Evolutionary conservation across 106 monocot species (phyloP), one percentile per base, ranked within the genome.

Genomic region (Apostasia ramifera): DNA sequence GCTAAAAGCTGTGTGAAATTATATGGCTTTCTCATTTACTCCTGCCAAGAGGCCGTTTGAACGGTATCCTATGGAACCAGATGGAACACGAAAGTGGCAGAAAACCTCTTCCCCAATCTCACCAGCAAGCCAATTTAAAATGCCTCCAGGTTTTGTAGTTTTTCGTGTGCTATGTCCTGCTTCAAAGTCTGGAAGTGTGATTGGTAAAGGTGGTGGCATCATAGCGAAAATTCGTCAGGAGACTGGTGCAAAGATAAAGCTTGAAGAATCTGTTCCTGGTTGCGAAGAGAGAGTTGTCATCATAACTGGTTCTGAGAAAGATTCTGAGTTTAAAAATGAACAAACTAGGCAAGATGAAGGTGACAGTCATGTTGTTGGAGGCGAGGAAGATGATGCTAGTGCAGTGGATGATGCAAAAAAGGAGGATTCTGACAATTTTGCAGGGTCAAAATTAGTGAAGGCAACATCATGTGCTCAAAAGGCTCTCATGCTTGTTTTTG

Each of bases 141-240:
- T 57, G 41, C 38, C 74, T 14, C 63, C 72, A 12, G 82, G 89
- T 8, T 61, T 76, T 72, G 46, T 77, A 61, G 66, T 84, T 14
- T 86, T 89, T 59, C 88, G 89, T 3, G 42, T 97, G 13, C 86
- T 97, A 61, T 97, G 89, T 53, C 97, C 84, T 57, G 44, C 77
- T 62, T 83, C 97, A 1, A 86, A 92, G 59, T 83, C 81, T 74
- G 97, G 92, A 43, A 83, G 85, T 64, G 54, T 92, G 11, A 91
- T 97, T 73, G 97, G 97, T n/a, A 92, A 92, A 83, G 97, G 92
- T 37, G 97, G 92, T 46, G 66, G 83, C 12, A 81, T 92, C 73
- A 73, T 97, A 47, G 68, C 84, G 53, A 97, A 80, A 60, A 97
- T 97, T 71, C 85, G 92, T 6, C 64, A 89, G 39, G 89, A 92